Conservation (phyloP, 345 rosid species). For the Corchorus capsularis region DNA sequence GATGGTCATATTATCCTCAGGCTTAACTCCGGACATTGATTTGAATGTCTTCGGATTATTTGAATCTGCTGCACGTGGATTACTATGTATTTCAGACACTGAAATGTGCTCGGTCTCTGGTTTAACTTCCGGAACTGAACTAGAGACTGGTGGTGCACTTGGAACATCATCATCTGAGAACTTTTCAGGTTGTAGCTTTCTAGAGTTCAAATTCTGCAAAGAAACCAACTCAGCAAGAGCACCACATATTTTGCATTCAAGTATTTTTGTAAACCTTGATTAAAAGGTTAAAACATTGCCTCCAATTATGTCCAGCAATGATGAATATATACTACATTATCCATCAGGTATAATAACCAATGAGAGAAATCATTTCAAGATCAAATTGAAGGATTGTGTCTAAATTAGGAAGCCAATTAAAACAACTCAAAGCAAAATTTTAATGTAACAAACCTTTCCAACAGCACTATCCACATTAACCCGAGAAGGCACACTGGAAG, state of each 20-base stretch:
- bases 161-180: constrained; percentile 62
- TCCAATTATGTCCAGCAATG: too few species aligned
- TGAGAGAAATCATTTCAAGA: background rate
- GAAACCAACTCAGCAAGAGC: background rate
- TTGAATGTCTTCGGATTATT: constrained; percentile 32
- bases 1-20: constrained; percentile 40
- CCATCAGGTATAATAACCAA: too few species aligned
- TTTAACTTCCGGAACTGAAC: constrained; percentile 54
- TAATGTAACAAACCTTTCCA: constrained; percentile 48
- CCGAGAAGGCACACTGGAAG: constrained; percentile 52
- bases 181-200: constrained; percentile 34
- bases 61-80: constrained; percentile 20
- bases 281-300: too few species aligned
- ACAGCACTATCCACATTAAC: constrained; percentile 33
- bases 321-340: too few species aligned
- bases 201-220: constrained; percentile 50
- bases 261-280: too few species aligned
- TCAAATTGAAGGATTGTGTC: constrained; percentile 3
- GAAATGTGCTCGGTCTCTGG: constrained; percentile 31
- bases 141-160: constrained; percentile 86
- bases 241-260: background rate
- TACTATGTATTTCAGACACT: constrained; percentile 28
- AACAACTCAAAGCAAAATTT: constrained; percentile 1
- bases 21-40: constrained; percentile 31
- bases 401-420: too few species aligned